A percentile compares a stretch with the other conserved stretches of the same genome.
These are phyloP conservation scores for Stachybotrys chlorohalonatus DNA, from an alignment of 2,329 filamentous ascomycete genomes.

Conservation along the genomic window DNA sequence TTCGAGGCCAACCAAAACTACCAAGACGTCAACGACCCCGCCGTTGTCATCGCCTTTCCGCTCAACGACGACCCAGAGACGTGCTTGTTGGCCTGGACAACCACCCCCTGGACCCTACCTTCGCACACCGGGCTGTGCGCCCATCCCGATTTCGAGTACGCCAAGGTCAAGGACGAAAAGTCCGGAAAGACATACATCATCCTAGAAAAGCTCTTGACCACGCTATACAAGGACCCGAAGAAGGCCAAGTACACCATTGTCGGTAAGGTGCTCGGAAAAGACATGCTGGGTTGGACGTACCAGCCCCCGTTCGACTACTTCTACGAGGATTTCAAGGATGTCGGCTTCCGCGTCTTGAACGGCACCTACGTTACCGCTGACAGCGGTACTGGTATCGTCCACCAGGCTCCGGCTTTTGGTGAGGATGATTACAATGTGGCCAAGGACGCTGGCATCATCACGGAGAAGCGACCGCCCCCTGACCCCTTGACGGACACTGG, in stretches of 20 bases:
- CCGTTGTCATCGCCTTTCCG: slow-evolving; percentile 81
- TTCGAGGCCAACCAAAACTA: slow-evolving; percentile 94
- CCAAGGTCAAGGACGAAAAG: slow-evolving; percentile 77
- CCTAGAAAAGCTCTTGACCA: slow-evolving; percentile 70
- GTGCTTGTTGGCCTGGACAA: slow-evolving; percentile 77
- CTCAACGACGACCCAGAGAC: slow-evolving; percentile 69
- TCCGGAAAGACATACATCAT: slow-evolving; percentile 79
- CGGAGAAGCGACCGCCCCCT: slow-evolving; percentile 67
- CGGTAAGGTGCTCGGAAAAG: slow-evolving; percentile 69
- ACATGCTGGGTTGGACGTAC: slow-evolving; percentile 85
- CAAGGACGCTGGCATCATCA: slow-evolving; percentile 67
- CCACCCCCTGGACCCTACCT: slow-evolving; percentile 77
- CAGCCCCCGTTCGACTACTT: slow-evolving; percentile 86
- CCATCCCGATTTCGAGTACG: slow-evolving; percentile 76
- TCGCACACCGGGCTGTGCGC: slow-evolving; percentile 71
- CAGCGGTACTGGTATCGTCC: slow-evolving; percentile 87
- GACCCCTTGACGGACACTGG: slow-evolving; percentile 85
- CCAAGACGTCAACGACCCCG: slow-evolving; percentile 84
- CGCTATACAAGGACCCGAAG: slow-evolving; percentile 89
- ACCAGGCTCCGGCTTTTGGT: slow-evolving; percentile 88
- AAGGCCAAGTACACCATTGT: slow-evolving; percentile 87
- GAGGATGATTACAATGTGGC: slow-evolving; percentile 92
- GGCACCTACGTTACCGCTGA: slow-evolving; percentile 82
- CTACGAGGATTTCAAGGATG: slow-evolving; percentile 77
- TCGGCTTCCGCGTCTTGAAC: slow-evolving; percentile 73